Base-by-base conservation (phyloP, 192 early-diverging fungal species). In the Diversispora epigaea region DNA sequence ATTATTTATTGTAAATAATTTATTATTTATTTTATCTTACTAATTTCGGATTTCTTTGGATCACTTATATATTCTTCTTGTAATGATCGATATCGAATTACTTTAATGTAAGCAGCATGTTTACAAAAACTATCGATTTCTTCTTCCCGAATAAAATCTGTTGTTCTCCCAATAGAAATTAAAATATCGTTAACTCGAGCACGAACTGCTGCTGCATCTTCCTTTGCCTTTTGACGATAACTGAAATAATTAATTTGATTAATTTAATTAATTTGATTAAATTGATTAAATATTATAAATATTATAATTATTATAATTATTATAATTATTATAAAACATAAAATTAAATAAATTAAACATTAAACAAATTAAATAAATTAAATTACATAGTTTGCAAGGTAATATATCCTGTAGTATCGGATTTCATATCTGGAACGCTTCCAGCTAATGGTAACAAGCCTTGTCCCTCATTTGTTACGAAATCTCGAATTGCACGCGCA, bases 341-440 rank as follows among this genome's bases (percentile, higher is more conserved):
- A 32, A 32, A 32, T 54, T 4, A 54, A 10, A 54, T 7, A 17
- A 4, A 54, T 54, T 32, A 32, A 4, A 15, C 7, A 58, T 58
- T 22, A 22, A 7, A n/a, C 5, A 22, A 22, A 25, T 58, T 25
- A 25, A 72, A 22, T n/a, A 25, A 41, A 66, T 64, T 0, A 14
- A n/a, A 40, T 32, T 73, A 73, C 89, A 96, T 82, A 61, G 86
- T 92, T 80, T 97, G 95, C 64, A 99, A 81, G 8, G 77, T 80
- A 17, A 99, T 89, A 79, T 92, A 99, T 47, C 90, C 89, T 25
- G 86, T 86, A 2, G 96, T 98, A 76, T 99, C 93, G 6, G 97
- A 87, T 79, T 99, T 98, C 97, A 99, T 99, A 80, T 99, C 97
- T 0, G 97, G 96, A 21, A 99, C 87, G 22, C 83, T 80, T 6